Evolutionary conservation across 2,329 filamentous ascomycete species (phyloP), one percentile per base, ranked within the genome.

Genomic region (Pseudogymnoascus sp.): DNA sequence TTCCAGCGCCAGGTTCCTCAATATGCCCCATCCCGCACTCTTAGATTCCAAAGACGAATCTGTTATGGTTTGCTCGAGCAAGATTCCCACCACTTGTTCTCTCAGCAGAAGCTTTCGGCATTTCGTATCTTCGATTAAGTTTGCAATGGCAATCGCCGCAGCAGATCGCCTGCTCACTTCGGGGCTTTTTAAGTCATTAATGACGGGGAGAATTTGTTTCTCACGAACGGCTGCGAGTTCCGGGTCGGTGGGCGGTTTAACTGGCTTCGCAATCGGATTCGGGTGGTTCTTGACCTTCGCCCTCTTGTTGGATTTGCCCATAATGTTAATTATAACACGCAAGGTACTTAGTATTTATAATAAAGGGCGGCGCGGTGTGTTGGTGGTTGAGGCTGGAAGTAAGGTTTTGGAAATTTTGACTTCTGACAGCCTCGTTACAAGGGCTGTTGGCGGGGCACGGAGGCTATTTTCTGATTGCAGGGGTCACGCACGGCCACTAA

Each of bases 11-110:
- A 89, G 77, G 43, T 84, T 80, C 66, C 82, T 80, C 61, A 89
- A 75, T 66, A 88, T 86, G 11, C 83, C 82, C 87, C 87, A 89
- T n/a, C 85, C 87, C 18, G 85, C 84, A 46, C 85, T 83, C 59
- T 84, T 80, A 68, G 84, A 85, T 74, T 88, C 85, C 61, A 87
- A 76, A 63, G 79, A 84, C 38, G 80, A 76, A 70, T 89, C 86
- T 23, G 84, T 85, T 63, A 89, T 75, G 31, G 84, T 87, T 76
- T 88, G 83, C 34, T 80, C 84, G 65, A 89, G 79, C 46, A 89
- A 72, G 61, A 83, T 82, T 68, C 81, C 81, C 46, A 89, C 85
- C 67, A 89, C 78, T 72, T 88, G 84, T 74, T 89, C 87, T 21
- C 86, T 78, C 65, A 89, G 76, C 21, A 89, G 78, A 63, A 89